These are phyloP conservation scores for Yamadazyma membranifaciens DNA, from an alignment of 1,139 yeast genomes.

Conservation along the genomic window DNA sequence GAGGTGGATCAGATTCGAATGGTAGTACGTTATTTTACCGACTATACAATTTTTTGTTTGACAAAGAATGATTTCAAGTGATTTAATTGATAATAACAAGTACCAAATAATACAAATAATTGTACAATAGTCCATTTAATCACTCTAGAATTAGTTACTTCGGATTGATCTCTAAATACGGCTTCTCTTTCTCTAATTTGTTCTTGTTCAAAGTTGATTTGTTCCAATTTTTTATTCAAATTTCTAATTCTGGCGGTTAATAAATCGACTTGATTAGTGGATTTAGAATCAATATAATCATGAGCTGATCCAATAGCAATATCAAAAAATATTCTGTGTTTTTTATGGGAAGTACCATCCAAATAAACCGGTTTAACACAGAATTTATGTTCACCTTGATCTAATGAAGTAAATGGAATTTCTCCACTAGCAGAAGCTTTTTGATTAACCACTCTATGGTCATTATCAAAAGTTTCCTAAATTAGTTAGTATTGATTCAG, in stretches of 20 bases:
- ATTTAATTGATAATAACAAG: conserved; percentile 49
- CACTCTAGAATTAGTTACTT: conserved; percentile 46
- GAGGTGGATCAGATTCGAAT: no score
- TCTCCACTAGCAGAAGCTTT: conserved; percentile 40
- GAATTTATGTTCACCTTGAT: conserved; percentile 49
- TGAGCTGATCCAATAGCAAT: conserved; percentile 48
- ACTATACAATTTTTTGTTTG: conserved; percentile 48
- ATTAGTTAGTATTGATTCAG: conserved; percentile 1
- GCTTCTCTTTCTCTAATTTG: conserved; percentile 49
- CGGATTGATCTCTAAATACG: conserved; percentile 46
- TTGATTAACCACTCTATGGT: conserved; percentile 43
- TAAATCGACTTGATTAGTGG: conserved; percentile 42
- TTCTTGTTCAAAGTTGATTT: conserved; percentile 48
- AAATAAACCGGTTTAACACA: conserved; percentile 44
- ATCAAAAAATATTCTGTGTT: conserved; percentile 46
- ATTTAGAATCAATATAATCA: conserved; percentile 48
- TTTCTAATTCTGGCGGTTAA: conserved; percentile 39
- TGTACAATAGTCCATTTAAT: conserved; percentile 48
- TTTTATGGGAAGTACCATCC: conserved; percentile 31
- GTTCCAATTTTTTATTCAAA: conserved; percentile 43
- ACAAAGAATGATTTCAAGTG: conserved; percentile 53
- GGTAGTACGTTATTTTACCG: no score
- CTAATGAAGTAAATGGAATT: conserved; percentile 43
- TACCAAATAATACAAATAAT: conserved; percentile 45
- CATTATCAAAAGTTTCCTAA: conserved; percentile 46